Evolutionary conservation across 352 stramenopile genomes (phyloP), one percentile per base, ranked within the genome.

Genomic region (Globisporangium nagaii): DNA sequence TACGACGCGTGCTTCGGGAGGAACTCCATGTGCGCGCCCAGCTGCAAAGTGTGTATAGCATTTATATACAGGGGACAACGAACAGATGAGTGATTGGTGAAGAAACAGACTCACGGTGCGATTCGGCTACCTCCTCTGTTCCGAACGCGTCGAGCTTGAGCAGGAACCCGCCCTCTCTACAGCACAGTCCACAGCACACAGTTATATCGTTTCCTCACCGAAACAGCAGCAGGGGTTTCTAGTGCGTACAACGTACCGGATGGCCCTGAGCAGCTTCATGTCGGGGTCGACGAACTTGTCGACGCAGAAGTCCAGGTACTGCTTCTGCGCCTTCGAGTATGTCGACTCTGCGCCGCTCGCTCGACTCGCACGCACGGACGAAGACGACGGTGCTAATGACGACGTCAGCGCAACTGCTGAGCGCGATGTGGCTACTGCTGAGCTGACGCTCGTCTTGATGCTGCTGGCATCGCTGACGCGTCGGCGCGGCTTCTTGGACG

Each of bases 241-340:
- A n/a, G n/a, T n/a, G n/a, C n/a, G n/a, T n/a, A n/a, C n/a, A 13
- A 46, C 46, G 17, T 20, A 64, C 49, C 58, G 58, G 13, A 88
- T 56, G 19, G 74, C 68, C 13, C 37, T 39, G 6, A 86, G 65
- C 15, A 88, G 58, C 44, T 66, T 70, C 20, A 64, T 44, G 34
- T 86, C 75, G 15, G 71, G 78, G 40, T 86, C 65, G 13, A 78
- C 49, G 41, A 63, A 64, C 45, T 77, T 82, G 27, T 79, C 68
- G 27, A 85, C 69, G 40, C 78, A 86, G 15, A 69, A 73, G 43
- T 76, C 63, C 30, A 86, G 59, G 55, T 88, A 88, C 48, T 62
- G 54, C 48, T 79, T 66, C 54, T 88, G 78, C 37, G 74, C 45
- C 22, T 34, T 25, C n/a, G 66, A 65, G 53, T 79, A 79, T 31